Evolutionary conservation across 495 filamentous ascomycete species (phyloP).

Genomic region (Pseudoneurospora amorphoporcata): DNA sequence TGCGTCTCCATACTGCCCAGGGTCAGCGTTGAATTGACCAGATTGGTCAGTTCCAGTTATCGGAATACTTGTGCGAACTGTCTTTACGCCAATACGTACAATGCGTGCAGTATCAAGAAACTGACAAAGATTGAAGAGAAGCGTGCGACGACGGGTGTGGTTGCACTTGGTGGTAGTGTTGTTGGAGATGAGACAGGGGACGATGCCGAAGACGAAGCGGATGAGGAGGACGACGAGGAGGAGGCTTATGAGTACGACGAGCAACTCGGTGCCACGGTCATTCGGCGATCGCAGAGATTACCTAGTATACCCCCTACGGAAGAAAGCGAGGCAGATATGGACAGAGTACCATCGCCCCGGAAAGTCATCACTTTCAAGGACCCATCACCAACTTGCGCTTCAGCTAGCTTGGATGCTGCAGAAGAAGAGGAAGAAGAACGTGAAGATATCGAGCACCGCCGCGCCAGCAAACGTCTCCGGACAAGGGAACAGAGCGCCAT

Average conservation of each 20-base stretch:
- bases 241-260: background rate
- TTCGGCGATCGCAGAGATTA: background rate
- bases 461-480: background rate
- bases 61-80: constrained; percentile 7
- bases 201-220: background rate
- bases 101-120: constrained; percentile 2
- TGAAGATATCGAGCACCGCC: background rate
- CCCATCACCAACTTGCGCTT: background rate
- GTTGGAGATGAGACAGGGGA: background rate
- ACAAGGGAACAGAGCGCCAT: background rate
- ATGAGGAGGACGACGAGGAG: background rate
- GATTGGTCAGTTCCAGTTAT: background rate
- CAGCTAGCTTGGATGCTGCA: background rate
- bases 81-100: background rate
- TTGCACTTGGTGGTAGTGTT: background rate
- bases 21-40: background rate
- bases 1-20: background rate
- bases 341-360: background rate
- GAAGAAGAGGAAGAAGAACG: background rate
- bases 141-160: background rate
- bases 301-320: background rate
- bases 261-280: background rate
- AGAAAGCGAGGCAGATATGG: background rate
- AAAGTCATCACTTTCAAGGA: background rate
- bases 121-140: background rate